Base-by-base conservation (phyloP, 139 green algal genomes). In the Microglena sp. region DNA sequence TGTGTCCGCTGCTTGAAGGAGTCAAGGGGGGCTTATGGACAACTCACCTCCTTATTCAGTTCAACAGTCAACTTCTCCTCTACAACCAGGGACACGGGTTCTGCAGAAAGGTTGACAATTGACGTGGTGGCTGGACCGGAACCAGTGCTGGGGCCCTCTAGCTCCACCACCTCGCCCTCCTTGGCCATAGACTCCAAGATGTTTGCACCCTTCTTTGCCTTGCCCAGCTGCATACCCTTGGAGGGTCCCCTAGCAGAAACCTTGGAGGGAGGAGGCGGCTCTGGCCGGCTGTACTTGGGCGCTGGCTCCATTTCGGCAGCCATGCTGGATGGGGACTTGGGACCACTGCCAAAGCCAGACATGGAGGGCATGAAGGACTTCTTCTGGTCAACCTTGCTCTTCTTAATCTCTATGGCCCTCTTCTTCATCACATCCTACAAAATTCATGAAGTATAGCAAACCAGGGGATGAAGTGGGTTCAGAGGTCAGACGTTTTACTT, bases 351-450 rank as follows among this genome's bases (percentile, higher is more conserved):
- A 66, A 77, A 77, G 27, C 56, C 62, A 0, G 46, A 43, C n/a
- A 66, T 36, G 36, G 54, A 62, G 8, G 56, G 56, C 3, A 76
- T 61, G 55, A 56, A 22, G 34, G 46, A 45, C 34, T 27, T 66
- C 69, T 80, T 80, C 53, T 70, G 31, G 55, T 96, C 90, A 24
- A 97, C 67, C 70, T 95, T 95, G 35, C 40, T 73, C 75, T 92
- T 92, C 35, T 98, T 93, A 64, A 99, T 99, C 76, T 98, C 92
- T 62, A 78, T 74, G 0, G 86, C 92, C 72, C 94, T 95, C 62
- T 89, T 87, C 79, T 95, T 96, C 92, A 98, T 98, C 33, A 93
- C 62, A 66, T 97, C 90, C 82, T n/a, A n/a, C n/a, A n/a, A n/a
- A n/a, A n/a, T n/a, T n/a, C n/a, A n/a, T n/a, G n/a, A n/a, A n/a